phyloP scores from a whole-genome alignment of 257 asterid genomes.

The Salvia rosmarinus region DNA sequence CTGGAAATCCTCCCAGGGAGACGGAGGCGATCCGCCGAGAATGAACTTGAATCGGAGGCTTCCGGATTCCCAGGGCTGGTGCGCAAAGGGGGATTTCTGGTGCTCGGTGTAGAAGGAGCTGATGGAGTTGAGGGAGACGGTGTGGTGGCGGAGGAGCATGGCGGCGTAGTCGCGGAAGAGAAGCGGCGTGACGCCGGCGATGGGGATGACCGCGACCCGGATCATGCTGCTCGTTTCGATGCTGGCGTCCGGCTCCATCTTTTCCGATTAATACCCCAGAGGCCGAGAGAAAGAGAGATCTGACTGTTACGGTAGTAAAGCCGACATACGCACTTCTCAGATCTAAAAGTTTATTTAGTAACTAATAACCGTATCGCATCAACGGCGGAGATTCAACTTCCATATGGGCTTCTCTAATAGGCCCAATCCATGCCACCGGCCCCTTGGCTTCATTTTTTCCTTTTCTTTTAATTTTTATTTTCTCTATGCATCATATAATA shows the following conservation, averaged over 20 bases:
- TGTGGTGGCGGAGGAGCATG: constrained; percentile 80
- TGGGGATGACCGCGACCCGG: constrained; percentile 90
- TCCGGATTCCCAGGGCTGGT: constrained; percentile 95
- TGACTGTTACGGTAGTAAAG: constrained; percentile 7
- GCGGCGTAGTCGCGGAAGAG: constrained; percentile 84
- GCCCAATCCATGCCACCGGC: neutral
- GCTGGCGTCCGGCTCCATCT: constrained; percentile 98
- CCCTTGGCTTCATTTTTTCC: too few relatives aligned
- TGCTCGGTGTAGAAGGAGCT: constrained; percentile 98
- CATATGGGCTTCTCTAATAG: constrained; percentile 2
- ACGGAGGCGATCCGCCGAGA: constrained; percentile 88
- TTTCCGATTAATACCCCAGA: constrained; percentile 29
- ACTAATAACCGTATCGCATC: too few relatives aligned
- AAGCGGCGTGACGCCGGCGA: constrained; percentile 60
- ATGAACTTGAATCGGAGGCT: constrained; percentile 84
- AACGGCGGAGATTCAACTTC: neutral
- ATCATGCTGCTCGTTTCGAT: constrained; percentile 95
- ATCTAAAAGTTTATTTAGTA: too few relatives aligned
- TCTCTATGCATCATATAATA: too few relatives aligned
- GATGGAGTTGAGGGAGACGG: constrained; percentile 78
- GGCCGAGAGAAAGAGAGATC: constrained; percentile 17
- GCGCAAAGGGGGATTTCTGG: constrained; percentile 88
- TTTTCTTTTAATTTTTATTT: neutral
- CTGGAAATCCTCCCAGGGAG: constrained; percentile 98
- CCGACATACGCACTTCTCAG: too few relatives aligned